Base-by-base conservation (phyloP, 2,329 filamentous ascomycete genomes). In the Monosporascus sp. region DNA sequence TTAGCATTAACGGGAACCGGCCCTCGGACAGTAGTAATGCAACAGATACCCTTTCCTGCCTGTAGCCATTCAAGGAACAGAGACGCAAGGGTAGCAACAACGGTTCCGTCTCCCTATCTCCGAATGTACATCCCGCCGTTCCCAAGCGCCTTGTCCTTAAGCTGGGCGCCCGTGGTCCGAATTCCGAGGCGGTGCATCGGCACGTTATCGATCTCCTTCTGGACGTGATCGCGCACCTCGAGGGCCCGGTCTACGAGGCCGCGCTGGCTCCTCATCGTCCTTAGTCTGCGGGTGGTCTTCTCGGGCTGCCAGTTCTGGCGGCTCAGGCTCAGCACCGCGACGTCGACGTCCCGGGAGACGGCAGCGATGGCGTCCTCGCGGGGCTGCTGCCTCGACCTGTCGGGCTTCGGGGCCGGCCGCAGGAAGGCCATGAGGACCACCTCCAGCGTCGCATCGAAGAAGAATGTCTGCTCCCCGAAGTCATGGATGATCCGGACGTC, bases 401-500 rank as follows among this genome's bases (percentile, higher is more conserved):
- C 54, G 3, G 50, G 53, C 2, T 51, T 51, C 2, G 60, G 56
- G 11, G 72, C 62, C 0, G 73, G 68, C 28, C 79, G 79, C 2
- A 88, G 63, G 37, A 80, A 85, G 0, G 81, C 84, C 80, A 88
- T 82, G 3, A 87, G 63, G 1, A 84, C 65, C 5, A 87, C 63
- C 28, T 80, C 75, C 2, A 88, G 51, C 44, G 69, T 73, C 0
- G 70, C 60, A 5, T 72, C 70, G 41, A 75, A 65, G 48, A 84
- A 65, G 49, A 83, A 77, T 0, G 66, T 60, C 0, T 58, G 62
- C 0, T 65, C 70, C 2, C 73, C 72, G 50, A 80, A 78, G 52
- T 82, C 77, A 56, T 78, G 70, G 0, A 84, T 70, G 2, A 86
- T 68, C 60, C 84, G 77, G 0, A 82, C 76, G 0, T 70, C 66